Base-by-base conservation (phyloP, 805 yeast genomes). In the Komagataella kurtzmanii region DNA sequence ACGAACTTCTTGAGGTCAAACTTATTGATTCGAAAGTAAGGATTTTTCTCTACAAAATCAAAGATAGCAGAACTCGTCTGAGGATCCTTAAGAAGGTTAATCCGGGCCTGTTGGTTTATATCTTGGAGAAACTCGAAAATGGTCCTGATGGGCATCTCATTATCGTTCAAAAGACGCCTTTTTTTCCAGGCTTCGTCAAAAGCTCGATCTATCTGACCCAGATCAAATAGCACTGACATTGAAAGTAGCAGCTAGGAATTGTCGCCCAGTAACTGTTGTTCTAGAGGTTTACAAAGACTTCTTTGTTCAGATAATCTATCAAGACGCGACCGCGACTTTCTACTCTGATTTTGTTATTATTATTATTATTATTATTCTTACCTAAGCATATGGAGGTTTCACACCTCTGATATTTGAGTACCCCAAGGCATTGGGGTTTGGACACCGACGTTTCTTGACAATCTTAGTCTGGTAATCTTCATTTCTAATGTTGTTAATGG, bases 391-490 rank as follows among this genome's bases (percentile, higher is more conserved):
- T 1, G 77, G 73, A 7, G 81, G 78, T 54, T 66, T 73, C 44
- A 66, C 63, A 7, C 72, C 70, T 51, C 65, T 63, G 17, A 76
- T 69, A 55, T 75, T 76, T 1, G 74, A 66, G 55, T 72, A 63
- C 0, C 74, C 76, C 10, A 73, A 47, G 49, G 71, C 67, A 56
- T 77, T 77, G 7, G 79, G 73, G 59, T 75, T 77, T 2, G 80
- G 77, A 48, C 59, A 63, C 54, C 74, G 66, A 55, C 67, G 70
- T 18, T 73, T 71, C 7, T 71, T 70, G 19, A 71, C 68, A 6
- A 71, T 63, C 56, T 74, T 77, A 19, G 66, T 57, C 49, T 55
- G 52, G 21, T 30, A 30, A 5, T 30, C 40, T 4, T 30, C 40
- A 30, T 30, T 30, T 19, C 47, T 12, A 14, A 18, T 45, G 10